These are phyloP conservation scores for Cystoderma amianthinum DNA, from an alignment of 768 basidiomycete genomes.

Conservation along the genomic window DNA sequence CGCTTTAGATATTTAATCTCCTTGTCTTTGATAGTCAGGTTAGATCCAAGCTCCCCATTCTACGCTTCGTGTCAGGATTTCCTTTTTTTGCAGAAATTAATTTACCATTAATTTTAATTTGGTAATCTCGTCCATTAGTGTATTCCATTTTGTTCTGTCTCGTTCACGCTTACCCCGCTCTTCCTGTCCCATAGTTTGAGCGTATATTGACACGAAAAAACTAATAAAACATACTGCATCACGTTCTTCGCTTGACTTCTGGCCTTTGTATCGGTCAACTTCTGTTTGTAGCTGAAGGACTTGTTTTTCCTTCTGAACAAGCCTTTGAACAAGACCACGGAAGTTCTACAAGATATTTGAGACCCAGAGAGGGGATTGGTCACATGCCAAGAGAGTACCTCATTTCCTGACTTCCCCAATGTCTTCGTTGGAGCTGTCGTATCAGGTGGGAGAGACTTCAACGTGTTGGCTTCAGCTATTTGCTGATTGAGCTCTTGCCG, in stretches of 20 bases:
- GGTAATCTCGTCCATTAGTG: constrained; percentile 67
- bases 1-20: constrained; percentile 74
- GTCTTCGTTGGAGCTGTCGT: constrained; percentile 29
- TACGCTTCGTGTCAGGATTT: no score
- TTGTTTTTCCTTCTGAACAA: constrained; percentile 83
- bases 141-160: constrained; percentile 66
- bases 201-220: not conserved
- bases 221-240: constrained; percentile 58
- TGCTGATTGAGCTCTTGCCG: constrained; percentile 52
- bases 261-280: constrained; percentile 53
- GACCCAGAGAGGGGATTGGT: constrained; percentile 1
- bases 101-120: constrained; percentile 64
- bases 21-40: constrained; percentile 53
- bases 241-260: constrained; percentile 47
- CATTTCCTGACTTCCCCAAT: constrained; percentile 43
- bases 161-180: constrained; percentile 72
- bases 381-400: constrained; percentile 36
- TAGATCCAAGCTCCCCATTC: constrained; percentile 46
- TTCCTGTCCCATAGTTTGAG: constrained; percentile 35
- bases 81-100: no score
- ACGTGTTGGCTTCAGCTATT: constrained; percentile 59
- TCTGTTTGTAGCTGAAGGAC: constrained; percentile 69
- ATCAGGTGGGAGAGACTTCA: constrained; percentile 46
- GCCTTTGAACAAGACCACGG: constrained; percentile 69
- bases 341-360: constrained; percentile 36